Evolutionary conservation across 495 filamentous ascomycete genomes (phyloP).

Genomic region (Penicillium pulvis): DNA sequence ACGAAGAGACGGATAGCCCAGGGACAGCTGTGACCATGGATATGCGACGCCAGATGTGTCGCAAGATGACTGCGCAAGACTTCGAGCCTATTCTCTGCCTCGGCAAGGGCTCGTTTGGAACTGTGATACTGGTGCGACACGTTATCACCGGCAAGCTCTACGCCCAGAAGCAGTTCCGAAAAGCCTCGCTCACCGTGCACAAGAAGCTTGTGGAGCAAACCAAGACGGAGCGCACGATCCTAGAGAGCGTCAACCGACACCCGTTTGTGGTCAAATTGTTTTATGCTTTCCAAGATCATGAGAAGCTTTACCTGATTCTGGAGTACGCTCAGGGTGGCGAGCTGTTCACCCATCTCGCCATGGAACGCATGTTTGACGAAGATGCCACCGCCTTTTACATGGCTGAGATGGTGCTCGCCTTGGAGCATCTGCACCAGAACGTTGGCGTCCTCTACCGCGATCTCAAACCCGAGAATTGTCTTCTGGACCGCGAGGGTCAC

Average conservation of each 20-base stretch:
- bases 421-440: slow-evolving; percentile 87
- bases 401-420: slow-evolving; percentile 92
- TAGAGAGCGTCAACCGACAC: slow-evolving; percentile 93
- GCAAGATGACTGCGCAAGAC: slow-evolving; percentile 89
- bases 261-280: slow-evolving; percentile 97
- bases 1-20: slow-evolving; percentile 35
- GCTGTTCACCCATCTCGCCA: slow-evolving; percentile 84
- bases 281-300: slow-evolving; percentile 97
- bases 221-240: slow-evolving; percentile 89
- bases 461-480: slow-evolving; percentile 96
- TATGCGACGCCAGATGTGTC: slow-evolving; percentile 49
- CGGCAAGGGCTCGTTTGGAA: slow-evolving; percentile 94
- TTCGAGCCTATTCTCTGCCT: slow-evolving; percentile 94
- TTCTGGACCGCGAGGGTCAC: slow-evolving; percentile 88
- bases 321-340: slow-evolving; percentile 99
- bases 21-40: slow-evolving; percentile 19
- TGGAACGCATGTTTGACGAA: slow-evolving; percentile 90
- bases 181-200: slow-evolving; percentile 87
- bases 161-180: slow-evolving; percentile 98
- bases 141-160: slow-evolving; percentile 82
- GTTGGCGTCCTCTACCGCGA: slow-evolving; percentile 96
- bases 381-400: slow-evolving; percentile 92
- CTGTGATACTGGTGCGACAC: slow-evolving; percentile 90
- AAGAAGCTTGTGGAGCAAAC: slow-evolving; percentile 95
- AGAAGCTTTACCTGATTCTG: slow-evolving; percentile 96